phyloP scores from a whole-genome alignment of 139 green algal species.

The Spirogloea muscicola region DNA sequence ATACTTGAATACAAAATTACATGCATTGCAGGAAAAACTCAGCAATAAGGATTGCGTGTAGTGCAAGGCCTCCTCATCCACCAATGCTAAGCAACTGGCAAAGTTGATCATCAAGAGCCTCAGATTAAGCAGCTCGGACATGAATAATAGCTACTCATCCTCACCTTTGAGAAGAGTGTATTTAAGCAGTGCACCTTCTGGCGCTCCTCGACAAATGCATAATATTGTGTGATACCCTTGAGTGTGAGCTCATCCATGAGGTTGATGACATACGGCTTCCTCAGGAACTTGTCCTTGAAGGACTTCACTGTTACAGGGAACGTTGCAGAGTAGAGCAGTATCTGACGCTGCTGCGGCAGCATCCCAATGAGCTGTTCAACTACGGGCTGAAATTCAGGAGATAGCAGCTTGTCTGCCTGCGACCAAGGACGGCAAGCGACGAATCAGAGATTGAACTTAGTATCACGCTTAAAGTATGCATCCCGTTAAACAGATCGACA shows the following conservation, averaged over 20 bases:
- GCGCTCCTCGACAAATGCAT: constrained; percentile 98
- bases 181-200: constrained; percentile 93
- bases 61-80: too few species aligned
- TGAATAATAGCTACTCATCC: too few species aligned
- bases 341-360: constrained; percentile 80
- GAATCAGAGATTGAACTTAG: constrained; percentile 5
- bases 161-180: constrained; percentile 92
- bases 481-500: too few species aligned
- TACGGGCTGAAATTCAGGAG: constrained; percentile 92
- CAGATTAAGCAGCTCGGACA: too few species aligned
- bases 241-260: constrained; percentile 99
- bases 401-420: constrained; percentile 93
- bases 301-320: constrained; percentile 98
- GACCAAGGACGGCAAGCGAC: not conserved
- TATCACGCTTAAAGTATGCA: too few species aligned
- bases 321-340: constrained; percentile 95
- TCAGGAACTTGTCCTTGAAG: constrained; percentile 96
- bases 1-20: too few species aligned
- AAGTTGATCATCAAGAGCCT: too few species aligned
- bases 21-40: too few species aligned
- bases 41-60: too few species aligned
- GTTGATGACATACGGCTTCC: constrained; percentile 98
- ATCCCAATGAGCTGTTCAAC: constrained; percentile 92
- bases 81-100: too few species aligned
- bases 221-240: constrained; percentile 95